Conservation (phyloP, 2,329 filamentous ascomycete species). For the Emericellopsis cladophorae region DNA sequence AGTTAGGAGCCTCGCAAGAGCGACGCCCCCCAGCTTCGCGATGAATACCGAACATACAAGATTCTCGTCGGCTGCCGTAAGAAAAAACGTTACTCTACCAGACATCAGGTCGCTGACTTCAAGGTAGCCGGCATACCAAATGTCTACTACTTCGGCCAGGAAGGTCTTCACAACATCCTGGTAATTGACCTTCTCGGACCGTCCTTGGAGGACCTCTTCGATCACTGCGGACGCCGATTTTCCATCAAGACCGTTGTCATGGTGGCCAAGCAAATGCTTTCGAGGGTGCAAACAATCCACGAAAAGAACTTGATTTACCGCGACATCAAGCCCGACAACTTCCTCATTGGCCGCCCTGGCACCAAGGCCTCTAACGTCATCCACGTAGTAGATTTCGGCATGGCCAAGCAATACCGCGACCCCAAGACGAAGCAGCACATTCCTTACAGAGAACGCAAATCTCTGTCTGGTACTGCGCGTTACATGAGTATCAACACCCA, state of each 20-base stretch:
- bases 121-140: conserved; percentile 84
- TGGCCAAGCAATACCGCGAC: conserved; percentile 98
- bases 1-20: conserved; percentile 93
- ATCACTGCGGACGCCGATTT: conserved; percentile 92
- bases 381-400: conserved; percentile 96
- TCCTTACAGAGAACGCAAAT: conserved; percentile 93
- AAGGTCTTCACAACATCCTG: conserved; percentile 96
- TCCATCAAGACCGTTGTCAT: conserved; percentile 96
- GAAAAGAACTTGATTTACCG: conserved; percentile 99
- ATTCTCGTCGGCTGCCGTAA: conserved; percentile 97
- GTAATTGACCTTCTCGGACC: conserved; percentile 94
- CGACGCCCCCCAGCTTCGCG: conserved; percentile 91
- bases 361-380: conserved; percentile 97
- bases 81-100: conserved; percentile 25
- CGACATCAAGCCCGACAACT: conserved; percentile 99
- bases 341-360: conserved; percentile 83
- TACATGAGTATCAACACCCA: conserved; percentile 99
- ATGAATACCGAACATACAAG: conserved; percentile 99
- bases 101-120: conserved; percentile 7
- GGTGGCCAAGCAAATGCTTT: conserved; percentile 99
- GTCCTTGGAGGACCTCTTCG: conserved; percentile 91
- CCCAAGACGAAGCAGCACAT: conserved; percentile 99
- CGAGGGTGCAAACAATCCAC: conserved; percentile 84
- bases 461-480: conserved; percentile 85
- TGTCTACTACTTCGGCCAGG: conserved; percentile 98